Evolutionary conservation across 1,284 basidiomycete genomes (phyloP).

Genomic region (Moniliophthora roreri): DNA sequence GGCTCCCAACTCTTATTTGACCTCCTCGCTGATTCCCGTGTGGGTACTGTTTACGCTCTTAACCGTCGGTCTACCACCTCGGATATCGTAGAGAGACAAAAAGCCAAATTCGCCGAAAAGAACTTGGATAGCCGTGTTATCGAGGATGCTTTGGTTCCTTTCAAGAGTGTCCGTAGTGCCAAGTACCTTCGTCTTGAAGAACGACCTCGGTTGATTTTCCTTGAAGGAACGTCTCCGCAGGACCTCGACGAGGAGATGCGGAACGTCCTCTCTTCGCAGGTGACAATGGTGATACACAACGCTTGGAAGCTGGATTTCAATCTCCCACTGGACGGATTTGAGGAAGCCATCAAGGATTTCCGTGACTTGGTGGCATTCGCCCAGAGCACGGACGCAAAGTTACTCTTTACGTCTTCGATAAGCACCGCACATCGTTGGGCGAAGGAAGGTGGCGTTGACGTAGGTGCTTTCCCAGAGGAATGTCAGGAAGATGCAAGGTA

Average conservation of each 20-base stretch:
- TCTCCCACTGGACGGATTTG: slow-evolving; percentile 25
- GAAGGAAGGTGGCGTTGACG: slow-evolving; percentile 8
- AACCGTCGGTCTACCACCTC: neutral
- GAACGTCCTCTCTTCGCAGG: neutral
- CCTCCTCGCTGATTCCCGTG: neutral
- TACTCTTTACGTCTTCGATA: slow-evolving; percentile 14
- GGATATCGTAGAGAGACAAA: neutral
- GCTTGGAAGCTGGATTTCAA: slow-evolving; percentile 31
- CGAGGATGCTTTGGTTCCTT: neutral
- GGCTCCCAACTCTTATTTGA: neutral
- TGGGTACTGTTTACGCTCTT: neutral
- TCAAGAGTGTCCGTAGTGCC: no score
- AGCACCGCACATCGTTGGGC: slow-evolving; percentile 12
- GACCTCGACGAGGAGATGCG: neutral
- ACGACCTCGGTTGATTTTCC: no score
- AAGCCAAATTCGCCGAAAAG: neutral
- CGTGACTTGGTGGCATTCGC: slow-evolving; percentile 25
- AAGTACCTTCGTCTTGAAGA: no score
- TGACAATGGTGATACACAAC: slow-evolving; percentile 27
- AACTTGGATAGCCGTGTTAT: neutral
- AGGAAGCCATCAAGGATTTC: slow-evolving; percentile 21
- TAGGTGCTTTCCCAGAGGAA: slow-evolving; percentile 11
- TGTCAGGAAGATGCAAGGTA: slow-evolving; percentile 9
- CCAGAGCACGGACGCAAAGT: slow-evolving; percentile 10
- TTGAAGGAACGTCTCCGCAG: neutral